These are phyloP conservation scores for Globisporangium radiosum DNA, from an alignment of 352 stramenopile genomes.

Conservation along the genomic window DNA sequence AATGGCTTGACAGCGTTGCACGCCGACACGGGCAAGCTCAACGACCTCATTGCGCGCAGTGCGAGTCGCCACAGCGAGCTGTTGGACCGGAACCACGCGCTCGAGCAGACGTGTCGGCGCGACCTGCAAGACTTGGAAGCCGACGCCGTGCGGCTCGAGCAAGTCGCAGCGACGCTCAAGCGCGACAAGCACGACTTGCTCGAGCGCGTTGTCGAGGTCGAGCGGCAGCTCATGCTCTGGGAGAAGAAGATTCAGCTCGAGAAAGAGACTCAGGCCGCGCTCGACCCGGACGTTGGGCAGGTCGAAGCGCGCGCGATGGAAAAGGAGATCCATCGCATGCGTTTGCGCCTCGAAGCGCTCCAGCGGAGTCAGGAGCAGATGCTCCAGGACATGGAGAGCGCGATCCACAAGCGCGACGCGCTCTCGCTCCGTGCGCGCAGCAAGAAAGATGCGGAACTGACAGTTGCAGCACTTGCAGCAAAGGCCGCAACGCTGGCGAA, in stretches of 20 bases:
- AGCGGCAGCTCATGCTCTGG: constrained; percentile 92
- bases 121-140: constrained; percentile 90
- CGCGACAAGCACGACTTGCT: constrained; percentile 84
- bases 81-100: constrained; percentile 80
- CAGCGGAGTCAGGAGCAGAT: constrained; percentile 90
- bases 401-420: constrained; percentile 90
- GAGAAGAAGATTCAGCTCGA: constrained; percentile 97
- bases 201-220: constrained; percentile 87
- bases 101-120: constrained; percentile 88
- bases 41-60: constrained; percentile 91
- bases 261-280: constrained; percentile 91
- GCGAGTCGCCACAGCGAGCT: constrained; percentile 68
- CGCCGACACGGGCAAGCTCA: constrained; percentile 89
- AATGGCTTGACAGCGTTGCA: constrained; percentile 78
- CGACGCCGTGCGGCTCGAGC: constrained; percentile 66
- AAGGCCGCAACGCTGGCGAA: constrained; percentile 80
- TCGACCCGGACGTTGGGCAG: constrained; percentile 90
- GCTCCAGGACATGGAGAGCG: constrained; percentile 92
- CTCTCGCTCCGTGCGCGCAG: constrained; percentile 86
- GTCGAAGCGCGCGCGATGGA: constrained; percentile 91
- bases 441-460: constrained; percentile 80
- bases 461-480: constrained; percentile 77
- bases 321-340: constrained; percentile 95
- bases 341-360: constrained; percentile 86
- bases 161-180: constrained; percentile 64